Percentiles rank a stretch among this genome's conserved stretches.
These are phyloP conservation scores for Podaxis sp. DNA, from an alignment of 768 basidiomycete species.

Conservation along the genomic window DNA sequence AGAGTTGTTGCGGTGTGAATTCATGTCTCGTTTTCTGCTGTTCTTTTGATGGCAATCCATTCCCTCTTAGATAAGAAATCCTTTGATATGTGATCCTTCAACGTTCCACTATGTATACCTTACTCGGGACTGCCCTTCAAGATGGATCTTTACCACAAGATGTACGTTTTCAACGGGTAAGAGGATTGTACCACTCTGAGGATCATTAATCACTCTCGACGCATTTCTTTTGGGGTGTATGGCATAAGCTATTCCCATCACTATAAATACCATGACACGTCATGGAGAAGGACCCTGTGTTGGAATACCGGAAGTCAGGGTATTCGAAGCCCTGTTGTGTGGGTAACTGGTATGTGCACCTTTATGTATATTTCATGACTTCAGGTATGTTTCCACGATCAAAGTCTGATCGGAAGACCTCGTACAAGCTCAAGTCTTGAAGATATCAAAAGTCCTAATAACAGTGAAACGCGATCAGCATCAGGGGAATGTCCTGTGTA, in stretches of 20 bases:
- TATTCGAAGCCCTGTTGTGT: background rate
- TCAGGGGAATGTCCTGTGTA: too few species aligned
- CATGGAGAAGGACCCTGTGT: background rate
- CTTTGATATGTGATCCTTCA: background rate
- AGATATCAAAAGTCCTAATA: too few species aligned
- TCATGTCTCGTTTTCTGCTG: background rate
- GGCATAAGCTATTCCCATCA: background rate
- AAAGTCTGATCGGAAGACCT: too few species aligned
- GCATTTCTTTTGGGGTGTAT: background rate
- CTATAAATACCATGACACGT: background rate
- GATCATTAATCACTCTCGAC: background rate
- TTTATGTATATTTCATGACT: background rate
- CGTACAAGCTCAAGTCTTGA: too few species aligned
- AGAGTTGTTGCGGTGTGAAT: slow-evolving; percentile 3
- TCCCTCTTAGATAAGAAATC: background rate
- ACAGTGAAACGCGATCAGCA: too few species aligned
- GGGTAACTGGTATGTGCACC: background rate
- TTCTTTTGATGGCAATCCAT: slow-evolving; percentile 6
- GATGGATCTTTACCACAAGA: background rate
- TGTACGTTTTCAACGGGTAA: background rate
- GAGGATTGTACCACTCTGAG: background rate
- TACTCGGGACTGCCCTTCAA: too few species aligned
- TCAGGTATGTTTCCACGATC: background rate
- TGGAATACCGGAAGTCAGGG: background rate
- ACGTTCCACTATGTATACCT: too few species aligned